These are phyloP conservation scores for Digitaria exilis DNA, from an alignment of 202 grass and related monocot species.

Conservation along the genomic window DNA sequence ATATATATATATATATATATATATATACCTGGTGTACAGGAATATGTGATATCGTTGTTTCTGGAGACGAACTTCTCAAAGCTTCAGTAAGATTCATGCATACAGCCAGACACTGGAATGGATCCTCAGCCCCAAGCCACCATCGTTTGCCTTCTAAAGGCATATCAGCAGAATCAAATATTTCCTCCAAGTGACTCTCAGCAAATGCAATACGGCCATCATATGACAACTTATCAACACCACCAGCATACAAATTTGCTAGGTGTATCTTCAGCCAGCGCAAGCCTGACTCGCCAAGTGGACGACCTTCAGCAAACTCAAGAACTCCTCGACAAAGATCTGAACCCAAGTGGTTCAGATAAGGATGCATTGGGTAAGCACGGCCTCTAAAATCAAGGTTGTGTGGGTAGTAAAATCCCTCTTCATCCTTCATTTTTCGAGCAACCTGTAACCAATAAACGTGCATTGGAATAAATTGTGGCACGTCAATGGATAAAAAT, in stretches of 20 bases:
- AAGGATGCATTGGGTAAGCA: slow-evolving; percentile 97
- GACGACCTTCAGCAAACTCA: slow-evolving; percentile 83
- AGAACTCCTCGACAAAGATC: slow-evolving; percentile 96
- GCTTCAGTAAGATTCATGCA: slow-evolving; percentile 95
- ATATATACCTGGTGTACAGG: slow-evolving; percentile 92
- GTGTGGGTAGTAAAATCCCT: slow-evolving; percentile 96
- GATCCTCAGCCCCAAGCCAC: slow-evolving; percentile 97
- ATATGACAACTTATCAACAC: slow-evolving; percentile 96
- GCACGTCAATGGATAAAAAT: slow-evolving; percentile 9
- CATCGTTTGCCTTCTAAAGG: slow-evolving; percentile 95
- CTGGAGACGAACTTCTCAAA: slow-evolving; percentile 83
- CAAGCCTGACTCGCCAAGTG: slow-evolving; percentile 78
- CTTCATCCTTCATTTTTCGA: slow-evolving; percentile 94
- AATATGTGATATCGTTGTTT: slow-evolving; percentile 77
- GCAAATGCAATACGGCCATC: slow-evolving; percentile 88
- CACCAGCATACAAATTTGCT: slow-evolving; percentile 97
- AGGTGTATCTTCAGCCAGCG: slow-evolving; percentile 97
- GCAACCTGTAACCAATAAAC: slow-evolving; percentile 68
- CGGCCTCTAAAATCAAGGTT: slow-evolving; percentile 98
- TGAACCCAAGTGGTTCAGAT: slow-evolving; percentile 94
- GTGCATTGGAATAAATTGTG: slow-evolving; percentile 23
- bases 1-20: too few species aligned
- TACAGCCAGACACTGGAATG: slow-evolving; percentile 94
- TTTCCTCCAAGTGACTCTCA: slow-evolving; percentile 87
- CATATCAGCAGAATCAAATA: slow-evolving; percentile 92